Percentiles rank a stretch among this genome's conserved stretches.
phyloP scores from a whole-genome alignment of 179 eudicot species.

The Amaranthus tricolor region DNA sequence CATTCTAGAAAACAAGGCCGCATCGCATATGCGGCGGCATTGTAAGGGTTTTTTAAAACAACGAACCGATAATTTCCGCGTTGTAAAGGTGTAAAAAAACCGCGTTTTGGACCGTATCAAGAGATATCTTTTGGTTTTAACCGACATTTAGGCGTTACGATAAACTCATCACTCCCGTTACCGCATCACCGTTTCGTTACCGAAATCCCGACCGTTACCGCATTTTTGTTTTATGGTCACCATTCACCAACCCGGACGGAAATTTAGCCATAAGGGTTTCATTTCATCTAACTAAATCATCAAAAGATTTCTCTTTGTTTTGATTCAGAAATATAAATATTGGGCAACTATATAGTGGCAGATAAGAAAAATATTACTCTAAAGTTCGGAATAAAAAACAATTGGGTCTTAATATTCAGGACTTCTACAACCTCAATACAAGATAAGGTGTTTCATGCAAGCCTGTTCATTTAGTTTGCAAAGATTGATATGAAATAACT shows the following conservation, averaged over 20 bases:
- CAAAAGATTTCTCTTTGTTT: background rate
- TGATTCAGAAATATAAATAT: background rate
- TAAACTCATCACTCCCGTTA: too few species aligned
- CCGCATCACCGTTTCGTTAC: too few species aligned
- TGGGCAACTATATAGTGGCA: background rate
- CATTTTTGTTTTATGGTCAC: too few species aligned
- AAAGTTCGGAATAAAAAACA: background rate
- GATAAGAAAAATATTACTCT: background rate
- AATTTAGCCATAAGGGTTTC: background rate
- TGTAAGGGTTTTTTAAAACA: too few species aligned
- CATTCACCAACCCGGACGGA: background rate
- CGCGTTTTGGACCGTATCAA: too few species aligned
- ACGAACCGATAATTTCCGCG: too few species aligned
- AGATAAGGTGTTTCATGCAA: background rate
- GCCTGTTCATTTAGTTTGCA: background rate
- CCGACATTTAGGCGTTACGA: too few species aligned
- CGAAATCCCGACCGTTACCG: too few species aligned
- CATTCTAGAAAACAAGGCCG: too few species aligned
- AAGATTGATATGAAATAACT: background rate
- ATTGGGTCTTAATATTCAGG: background rate
- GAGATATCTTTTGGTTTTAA: too few species aligned
- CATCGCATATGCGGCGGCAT: too few species aligned
- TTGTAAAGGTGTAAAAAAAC: too few species aligned
- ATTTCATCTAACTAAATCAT: conserved; percentile 1
- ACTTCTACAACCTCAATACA: background rate